Evolutionary conservation across 257 asterid species (phyloP).

Genomic region (Solanum virginianum): DNA sequence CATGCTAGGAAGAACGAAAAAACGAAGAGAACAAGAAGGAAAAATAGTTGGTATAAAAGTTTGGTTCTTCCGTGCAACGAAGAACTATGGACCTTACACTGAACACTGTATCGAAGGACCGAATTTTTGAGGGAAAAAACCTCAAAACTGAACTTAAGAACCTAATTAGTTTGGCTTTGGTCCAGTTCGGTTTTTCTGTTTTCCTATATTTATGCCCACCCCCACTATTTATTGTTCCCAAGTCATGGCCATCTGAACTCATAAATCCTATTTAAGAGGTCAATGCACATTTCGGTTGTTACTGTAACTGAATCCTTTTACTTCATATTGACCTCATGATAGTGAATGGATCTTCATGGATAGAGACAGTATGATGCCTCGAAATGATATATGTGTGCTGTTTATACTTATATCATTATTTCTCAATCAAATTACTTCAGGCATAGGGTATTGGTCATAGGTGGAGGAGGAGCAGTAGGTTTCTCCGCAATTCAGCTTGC

Average conservation of each 20-base stretch:
- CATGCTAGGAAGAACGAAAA: background rate
- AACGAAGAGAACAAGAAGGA: background rate
- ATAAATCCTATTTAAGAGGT: background rate
- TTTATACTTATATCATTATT: constrained; percentile 5
- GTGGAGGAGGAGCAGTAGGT: constrained; percentile 99
- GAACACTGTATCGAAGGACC: background rate
- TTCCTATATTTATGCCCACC: background rate
- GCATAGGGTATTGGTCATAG: constrained; percentile 74
- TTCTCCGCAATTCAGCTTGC: constrained; percentile 95
- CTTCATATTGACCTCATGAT: background rate
- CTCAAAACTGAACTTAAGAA: background rate
- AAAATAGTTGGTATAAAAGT: background rate
- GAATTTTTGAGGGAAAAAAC: background rate
- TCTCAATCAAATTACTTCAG: constrained; percentile 25
- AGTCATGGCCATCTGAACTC: background rate
- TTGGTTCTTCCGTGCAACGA: background rate
- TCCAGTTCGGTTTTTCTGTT: no score
- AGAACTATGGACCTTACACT: background rate
- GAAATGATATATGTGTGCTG: background rate
- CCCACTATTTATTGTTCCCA: background rate
- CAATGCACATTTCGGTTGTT: background rate
- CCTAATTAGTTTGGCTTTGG: background rate
- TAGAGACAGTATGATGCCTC: background rate
- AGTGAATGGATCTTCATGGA: background rate
- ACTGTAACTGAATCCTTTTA: background rate